These are phyloP conservation scores for Oenanthe sinensis DNA, from an alignment of 129 eudicot genomes.

Conservation along the genomic window DNA sequence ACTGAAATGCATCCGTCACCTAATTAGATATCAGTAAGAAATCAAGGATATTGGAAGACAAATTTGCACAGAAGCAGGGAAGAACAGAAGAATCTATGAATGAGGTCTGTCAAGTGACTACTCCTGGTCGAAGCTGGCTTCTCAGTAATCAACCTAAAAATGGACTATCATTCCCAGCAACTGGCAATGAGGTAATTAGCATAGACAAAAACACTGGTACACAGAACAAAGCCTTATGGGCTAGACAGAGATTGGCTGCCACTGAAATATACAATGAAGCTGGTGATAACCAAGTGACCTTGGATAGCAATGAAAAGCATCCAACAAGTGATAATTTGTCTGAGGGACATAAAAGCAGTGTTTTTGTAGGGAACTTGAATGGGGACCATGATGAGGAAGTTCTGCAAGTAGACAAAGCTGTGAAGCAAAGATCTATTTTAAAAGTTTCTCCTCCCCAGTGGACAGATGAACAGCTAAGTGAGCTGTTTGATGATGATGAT, in stretches of 20 bases:
- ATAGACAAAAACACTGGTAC: conserved; percentile 5
- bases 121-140: conserved; percentile 8
- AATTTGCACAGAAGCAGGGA: conserved; percentile 18
- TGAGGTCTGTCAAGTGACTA: conserved; percentile 11
- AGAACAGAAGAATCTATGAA: conserved; percentile 13
- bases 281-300: no score
- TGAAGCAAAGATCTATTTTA: no score
- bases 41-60: conserved; percentile 11
- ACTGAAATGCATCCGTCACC: conserved; percentile 1
- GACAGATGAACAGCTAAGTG: no score
- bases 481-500: no score
- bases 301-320: no score
- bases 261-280: no score
- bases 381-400: no score
- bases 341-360: no score
- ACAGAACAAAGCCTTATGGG: not conserved
- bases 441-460: no score
- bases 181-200: conserved; percentile 18
- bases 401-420: no score
- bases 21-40: conserved; percentile 20
- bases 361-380: no score
- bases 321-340: no score
- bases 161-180: conserved; percentile 7
- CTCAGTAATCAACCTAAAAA: conserved; percentile 10
- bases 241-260: conserved; percentile 7